Conservation (phyloP, 768 basidiomycete species). For the Mrakia blollopis region DNA sequence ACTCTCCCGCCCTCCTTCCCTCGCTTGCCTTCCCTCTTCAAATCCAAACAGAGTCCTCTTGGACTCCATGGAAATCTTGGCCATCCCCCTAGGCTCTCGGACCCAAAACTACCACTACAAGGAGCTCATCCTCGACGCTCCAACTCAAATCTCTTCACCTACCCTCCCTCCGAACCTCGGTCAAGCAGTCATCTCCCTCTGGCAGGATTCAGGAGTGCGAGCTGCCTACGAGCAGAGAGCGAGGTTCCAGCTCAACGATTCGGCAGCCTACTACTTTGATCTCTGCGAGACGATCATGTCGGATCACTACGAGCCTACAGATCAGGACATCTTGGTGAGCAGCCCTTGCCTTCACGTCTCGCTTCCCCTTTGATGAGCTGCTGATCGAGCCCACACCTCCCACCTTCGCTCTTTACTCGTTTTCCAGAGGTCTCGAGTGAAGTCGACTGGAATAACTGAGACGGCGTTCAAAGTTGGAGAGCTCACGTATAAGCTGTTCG, state of each 20-base stretch:
- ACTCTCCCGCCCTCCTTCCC: not conserved
- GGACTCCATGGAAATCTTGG: conserved; percentile 85
- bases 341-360: too few species aligned
- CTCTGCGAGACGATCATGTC: not conserved
- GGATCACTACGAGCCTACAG: not conserved
- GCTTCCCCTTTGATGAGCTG: not conserved
- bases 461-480: conserved; percentile 49
- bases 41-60: conserved; percentile 40
- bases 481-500: conserved; percentile 84
- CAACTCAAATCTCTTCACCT: conserved; percentile 51
- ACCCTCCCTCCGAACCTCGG: conserved; percentile 35
- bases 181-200: not conserved
- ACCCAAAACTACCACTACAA: not conserved
- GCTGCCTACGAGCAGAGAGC: conserved; percentile 53
- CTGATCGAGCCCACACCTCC: conserved; percentile 70
- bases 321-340: conserved; percentile 14
- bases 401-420: conserved; percentile 61
- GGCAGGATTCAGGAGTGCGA: conserved; percentile 14
- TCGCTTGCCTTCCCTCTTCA: not conserved
- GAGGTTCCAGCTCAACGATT: conserved; percentile 75
- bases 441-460: conserved; percentile 87
- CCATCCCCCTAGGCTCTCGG: conserved; percentile 55
- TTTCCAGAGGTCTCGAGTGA: conserved; percentile 64
- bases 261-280: conserved; percentile 62
- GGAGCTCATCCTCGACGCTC: conserved; percentile 16